Conservation (phyloP, 2,329 filamentous ascomycete genomes). For the Aureobasidium sp. region DNA sequence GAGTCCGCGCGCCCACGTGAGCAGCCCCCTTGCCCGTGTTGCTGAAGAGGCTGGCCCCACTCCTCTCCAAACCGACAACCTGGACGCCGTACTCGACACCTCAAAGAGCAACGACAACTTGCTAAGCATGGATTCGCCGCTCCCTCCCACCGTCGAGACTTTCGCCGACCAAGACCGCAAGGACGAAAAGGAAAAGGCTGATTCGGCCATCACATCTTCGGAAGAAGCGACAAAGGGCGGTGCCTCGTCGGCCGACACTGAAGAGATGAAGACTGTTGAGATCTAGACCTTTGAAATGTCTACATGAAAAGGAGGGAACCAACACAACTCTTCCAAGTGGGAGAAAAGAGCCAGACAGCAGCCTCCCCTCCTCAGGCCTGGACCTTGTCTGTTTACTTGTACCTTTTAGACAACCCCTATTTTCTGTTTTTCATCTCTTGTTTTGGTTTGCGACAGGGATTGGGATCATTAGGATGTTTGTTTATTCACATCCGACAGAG, state of each 20-base stretch:
- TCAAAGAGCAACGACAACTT: slow-evolving; percentile 13
- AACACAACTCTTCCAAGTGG: background rate
- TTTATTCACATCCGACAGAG: background rate
- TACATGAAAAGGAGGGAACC: background rate
- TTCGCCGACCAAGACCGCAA: slow-evolving; percentile 10
- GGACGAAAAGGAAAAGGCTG: slow-evolving; percentile 1
- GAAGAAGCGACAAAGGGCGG: slow-evolving; percentile 24
- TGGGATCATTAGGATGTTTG: background rate
- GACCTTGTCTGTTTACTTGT: background rate
- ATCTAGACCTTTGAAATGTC: slow-evolving; percentile 25
- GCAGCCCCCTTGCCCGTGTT: slow-evolving; percentile 66
- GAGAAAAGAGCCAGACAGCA: background rate
- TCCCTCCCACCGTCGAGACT: slow-evolving; percentile 12
- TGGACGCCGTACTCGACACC: background rate
- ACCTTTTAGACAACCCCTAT: slow-evolving; percentile 2
- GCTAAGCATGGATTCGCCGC: slow-evolving; percentile 9
- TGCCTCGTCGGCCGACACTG: slow-evolving; percentile 18
- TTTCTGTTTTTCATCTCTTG: background rate
- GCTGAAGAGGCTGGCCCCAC: slow-evolving; percentile 54
- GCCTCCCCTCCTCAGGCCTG: background rate
- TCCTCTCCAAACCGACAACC: slow-evolving; percentile 3
- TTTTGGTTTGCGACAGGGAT: slow-evolving; percentile 1
- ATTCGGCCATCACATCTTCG: slow-evolving; percentile 30
- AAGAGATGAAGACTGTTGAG: slow-evolving; percentile 44
- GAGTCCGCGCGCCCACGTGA: slow-evolving; percentile 59